phyloP scores from a whole-genome alignment of 305 asterid genomes.

The Fraxinus baroniana region DNA sequence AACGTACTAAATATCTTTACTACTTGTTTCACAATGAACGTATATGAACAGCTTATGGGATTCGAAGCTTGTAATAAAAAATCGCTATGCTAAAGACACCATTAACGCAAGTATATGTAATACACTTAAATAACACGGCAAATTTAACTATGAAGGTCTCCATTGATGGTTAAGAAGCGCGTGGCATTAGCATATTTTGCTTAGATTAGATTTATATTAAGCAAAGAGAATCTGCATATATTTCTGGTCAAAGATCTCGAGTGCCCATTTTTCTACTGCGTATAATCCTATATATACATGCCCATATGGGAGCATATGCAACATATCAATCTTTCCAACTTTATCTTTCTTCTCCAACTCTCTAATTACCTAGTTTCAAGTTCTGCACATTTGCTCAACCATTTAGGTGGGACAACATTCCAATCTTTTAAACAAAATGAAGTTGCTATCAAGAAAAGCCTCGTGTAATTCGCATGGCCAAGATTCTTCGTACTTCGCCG shows the following conservation, averaged over 20 bases:
- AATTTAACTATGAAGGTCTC: neutral
- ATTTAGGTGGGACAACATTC: neutral
- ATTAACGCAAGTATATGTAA: neutral
- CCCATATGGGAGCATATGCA: neutral
- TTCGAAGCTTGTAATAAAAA: neutral
- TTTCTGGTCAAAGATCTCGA: conserved; percentile 22
- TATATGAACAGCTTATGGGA: neutral
- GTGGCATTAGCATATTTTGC: neutral
- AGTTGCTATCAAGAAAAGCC: conserved; percentile 52
- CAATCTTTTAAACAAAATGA: conserved; percentile 25
- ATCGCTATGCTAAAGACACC: neutral
- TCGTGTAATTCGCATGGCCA: conserved; percentile 69
- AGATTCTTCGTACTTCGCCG: conserved; percentile 71
- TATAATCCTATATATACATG: conserved; percentile 29
- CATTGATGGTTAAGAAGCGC: conserved; percentile 12
- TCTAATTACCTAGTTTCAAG: neutral
- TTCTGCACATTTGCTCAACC: neutral
- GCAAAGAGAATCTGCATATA: conserved; percentile 1
- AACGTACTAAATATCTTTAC: neutral
- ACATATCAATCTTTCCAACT: neutral
- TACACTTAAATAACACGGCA: conserved; percentile 18
- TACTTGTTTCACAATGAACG: neutral
- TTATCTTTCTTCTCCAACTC: neutral
- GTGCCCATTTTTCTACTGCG: conserved; percentile 21
- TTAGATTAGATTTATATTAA: neutral